Base-by-base conservation (phyloP, 345 rosid genomes). In the Citrus cavaleriei region DNA sequence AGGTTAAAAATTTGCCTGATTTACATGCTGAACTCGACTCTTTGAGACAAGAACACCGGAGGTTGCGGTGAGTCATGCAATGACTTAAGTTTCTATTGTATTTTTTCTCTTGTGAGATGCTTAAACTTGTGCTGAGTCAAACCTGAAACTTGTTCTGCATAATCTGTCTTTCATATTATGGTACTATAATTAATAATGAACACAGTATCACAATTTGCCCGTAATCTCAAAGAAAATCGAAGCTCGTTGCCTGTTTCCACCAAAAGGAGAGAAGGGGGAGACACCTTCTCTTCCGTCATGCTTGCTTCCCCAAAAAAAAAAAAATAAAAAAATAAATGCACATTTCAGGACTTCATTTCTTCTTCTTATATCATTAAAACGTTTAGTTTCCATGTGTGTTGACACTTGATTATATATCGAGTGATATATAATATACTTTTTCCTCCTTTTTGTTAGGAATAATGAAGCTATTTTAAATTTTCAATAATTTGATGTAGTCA, bases 21-120 rank as follows among this genome's bases (percentile, higher is more conserved):
- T 81, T 90, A 75, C 86, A 38, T 49, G 88, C 84, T 73, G 93
- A 92, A 82, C 94, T 91, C 74, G 93, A 91, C 32, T 80, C 76
- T 74, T 85, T 90, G 88, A 89, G 84, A 84, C 85, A 82, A 71
- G 95, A 95, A 85, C 90, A 85, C 84, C 80, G 81, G 83, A 87
- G 84, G 69, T 76, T 93, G 80, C 84, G 97, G 98, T 95, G 85
- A 88, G 93, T 82, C 35, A 46, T 75, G 55, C 70, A 42, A 35
- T 16, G 65, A 0, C 28, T 30, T 66, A 5, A 57, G 61, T 77
- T 67, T 80, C 61, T 25, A 30, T 35, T 42, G n/a, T 27, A 6
- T 10, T 6, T 24, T 25, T 77, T 25, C 40, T 54, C 24, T 46
- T 57, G 21, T 58, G 21, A 21, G 63, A 64, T 59, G 64, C 57